Evolutionary conservation across 2,329 filamentous ascomycete species (phyloP).

Genomic region (Metarhizium guizhouense): DNA sequence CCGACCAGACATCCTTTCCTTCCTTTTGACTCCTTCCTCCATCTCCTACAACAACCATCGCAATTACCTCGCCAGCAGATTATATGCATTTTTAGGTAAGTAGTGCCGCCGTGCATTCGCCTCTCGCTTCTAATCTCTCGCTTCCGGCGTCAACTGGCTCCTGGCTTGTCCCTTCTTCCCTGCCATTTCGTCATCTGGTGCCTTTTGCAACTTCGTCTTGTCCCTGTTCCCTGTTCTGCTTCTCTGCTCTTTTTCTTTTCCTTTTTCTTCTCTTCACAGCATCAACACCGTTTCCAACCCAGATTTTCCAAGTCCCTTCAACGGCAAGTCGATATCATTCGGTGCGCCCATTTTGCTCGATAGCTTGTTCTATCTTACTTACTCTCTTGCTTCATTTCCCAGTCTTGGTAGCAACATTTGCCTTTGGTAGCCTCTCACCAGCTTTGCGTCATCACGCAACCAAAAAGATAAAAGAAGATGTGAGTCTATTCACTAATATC

Average conservation of each 20-base stretch:
- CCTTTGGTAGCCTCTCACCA: conserved; percentile 23
- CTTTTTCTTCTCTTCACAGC: conserved; percentile 27
- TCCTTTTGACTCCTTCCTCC: conserved; percentile 9
- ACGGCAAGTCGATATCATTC: conserved; percentile 21
- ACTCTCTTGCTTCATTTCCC: conserved; percentile 48
- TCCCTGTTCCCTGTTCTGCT: conserved; percentile 5
- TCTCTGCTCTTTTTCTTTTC: conserved; percentile 12
- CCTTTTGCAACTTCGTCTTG: conserved; percentile 4
- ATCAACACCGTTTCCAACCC: conserved; percentile 30
- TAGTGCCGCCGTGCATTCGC: background rate
- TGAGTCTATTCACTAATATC: conserved; percentile 11
- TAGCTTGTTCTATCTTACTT: conserved; percentile 52
- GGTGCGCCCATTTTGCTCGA: conserved; percentile 44
- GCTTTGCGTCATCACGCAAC: conserved; percentile 19
- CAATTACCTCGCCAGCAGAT: conserved; percentile 11
- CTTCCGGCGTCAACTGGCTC: conserved; percentile 7
- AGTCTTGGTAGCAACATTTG: conserved; percentile 42
- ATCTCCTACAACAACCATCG: conserved; percentile 12
- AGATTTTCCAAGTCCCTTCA: conserved; percentile 28
- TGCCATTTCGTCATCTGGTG: background rate
- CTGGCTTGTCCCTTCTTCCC: background rate
- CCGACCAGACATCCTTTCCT: background rate
- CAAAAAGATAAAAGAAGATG: conserved; percentile 16
- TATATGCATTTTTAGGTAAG: conserved; percentile 12
- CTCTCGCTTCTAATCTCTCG: conserved; percentile 10